A percentile compares a stretch with the other conserved stretches of the same genome.
Conservation (phyloP, 179 eudicot genomes). For the Vitellaria paradoxa region DNA sequence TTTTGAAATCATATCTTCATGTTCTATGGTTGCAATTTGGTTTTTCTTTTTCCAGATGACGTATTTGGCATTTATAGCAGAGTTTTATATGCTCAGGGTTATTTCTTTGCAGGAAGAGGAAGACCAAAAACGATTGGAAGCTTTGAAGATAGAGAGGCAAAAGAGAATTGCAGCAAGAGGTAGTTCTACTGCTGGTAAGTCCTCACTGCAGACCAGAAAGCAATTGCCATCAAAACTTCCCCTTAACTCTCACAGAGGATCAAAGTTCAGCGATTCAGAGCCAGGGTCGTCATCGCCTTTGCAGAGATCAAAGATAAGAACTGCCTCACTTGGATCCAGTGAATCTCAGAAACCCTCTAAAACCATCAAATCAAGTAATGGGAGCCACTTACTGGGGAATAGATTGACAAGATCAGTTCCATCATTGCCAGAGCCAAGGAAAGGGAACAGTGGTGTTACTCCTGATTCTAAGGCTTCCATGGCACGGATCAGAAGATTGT, state of each 20-base stretch:
- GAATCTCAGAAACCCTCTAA: conserved; percentile 53
- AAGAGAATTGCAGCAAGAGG: conserved; percentile 90
- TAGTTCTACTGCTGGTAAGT: conserved; percentile 36
- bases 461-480: conserved; percentile 69
- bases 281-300: conserved; percentile 92
- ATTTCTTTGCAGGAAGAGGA: conserved; percentile 70
- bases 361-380: conserved; percentile 39
- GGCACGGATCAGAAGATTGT: conserved; percentile 76
- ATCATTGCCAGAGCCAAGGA: conserved; percentile 56
- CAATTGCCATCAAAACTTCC: conserved; percentile 55
- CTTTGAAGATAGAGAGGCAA: conserved; percentile 81
- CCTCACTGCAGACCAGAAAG: conserved; percentile 48
- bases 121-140: conserved; percentile 69
- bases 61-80: conserved; percentile 3
- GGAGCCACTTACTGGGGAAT: conserved; percentile 43
- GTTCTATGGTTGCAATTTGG: background rate
- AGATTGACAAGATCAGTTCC: conserved; percentile 69
- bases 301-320: conserved; percentile 80
- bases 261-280: conserved; percentile 89
- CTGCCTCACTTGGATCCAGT: conserved; percentile 41
- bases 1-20: conserved; percentile 2
- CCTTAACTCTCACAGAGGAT: conserved; percentile 63
- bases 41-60: background rate
- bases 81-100: background rate
- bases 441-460: conserved; percentile 37